These are phyloP conservation scores for Solanum gracilifrons DNA, from an alignment of 257 asterid genomes.

Conservation along the genomic window DNA sequence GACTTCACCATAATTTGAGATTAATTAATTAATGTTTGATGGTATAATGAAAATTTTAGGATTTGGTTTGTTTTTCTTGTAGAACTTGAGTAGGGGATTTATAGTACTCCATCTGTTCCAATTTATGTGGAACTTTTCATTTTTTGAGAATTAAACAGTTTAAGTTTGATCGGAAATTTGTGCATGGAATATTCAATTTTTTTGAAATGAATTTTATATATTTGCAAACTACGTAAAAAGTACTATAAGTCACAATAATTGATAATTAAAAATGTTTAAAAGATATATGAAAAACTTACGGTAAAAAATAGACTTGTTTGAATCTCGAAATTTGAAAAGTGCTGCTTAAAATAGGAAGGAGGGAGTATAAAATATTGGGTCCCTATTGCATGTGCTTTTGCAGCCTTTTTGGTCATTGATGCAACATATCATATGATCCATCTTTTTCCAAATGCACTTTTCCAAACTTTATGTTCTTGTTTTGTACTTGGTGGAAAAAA, in stretches of 20 bases:
- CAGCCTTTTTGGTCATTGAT: background rate
- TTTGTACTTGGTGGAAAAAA: background rate
- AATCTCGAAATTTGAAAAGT: too few relatives aligned
- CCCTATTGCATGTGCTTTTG: background rate
- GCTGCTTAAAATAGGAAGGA: too few relatives aligned
- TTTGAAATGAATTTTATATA: too few relatives aligned
- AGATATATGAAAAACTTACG: too few relatives aligned
- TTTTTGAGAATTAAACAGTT: too few relatives aligned
- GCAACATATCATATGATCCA: background rate
- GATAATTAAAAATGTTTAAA: too few relatives aligned
- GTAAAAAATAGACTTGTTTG: too few relatives aligned
- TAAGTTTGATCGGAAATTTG: too few relatives aligned
- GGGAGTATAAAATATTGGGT: background rate
- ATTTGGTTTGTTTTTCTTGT: background rate
- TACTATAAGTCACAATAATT: too few relatives aligned
- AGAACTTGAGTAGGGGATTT: background rate
- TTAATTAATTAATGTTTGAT: background rate
- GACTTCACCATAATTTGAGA: background rate
- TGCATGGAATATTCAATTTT: too few relatives aligned
- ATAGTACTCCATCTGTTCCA: background rate
- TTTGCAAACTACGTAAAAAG: too few relatives aligned
- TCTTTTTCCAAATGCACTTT: background rate
- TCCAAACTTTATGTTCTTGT: background rate
- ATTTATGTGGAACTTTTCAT: too few relatives aligned
- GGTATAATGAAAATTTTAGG: background rate